Conservation (phyloP, 1,139 yeast species). For the Pichia inconspicua region DNA sequence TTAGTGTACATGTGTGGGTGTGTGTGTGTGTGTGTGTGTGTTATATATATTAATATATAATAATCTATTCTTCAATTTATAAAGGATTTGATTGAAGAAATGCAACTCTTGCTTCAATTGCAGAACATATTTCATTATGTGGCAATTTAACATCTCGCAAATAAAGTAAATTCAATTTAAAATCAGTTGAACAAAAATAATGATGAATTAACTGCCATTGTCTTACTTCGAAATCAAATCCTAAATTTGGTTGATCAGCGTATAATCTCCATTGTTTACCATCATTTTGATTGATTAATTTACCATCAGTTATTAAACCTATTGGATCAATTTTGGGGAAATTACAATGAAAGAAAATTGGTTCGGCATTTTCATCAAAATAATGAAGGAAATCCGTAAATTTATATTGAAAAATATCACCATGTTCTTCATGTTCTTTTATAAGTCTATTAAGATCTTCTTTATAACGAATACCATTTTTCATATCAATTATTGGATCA, state of each 20-base stretch:
- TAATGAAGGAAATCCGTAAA: slow-evolving; percentile 14
- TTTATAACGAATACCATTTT: slow-evolving; percentile 30
- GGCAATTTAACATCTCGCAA: slow-evolving; percentile 17
- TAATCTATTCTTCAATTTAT: neutral
- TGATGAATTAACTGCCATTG: slow-evolving; percentile 30
- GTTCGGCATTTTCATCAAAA: slow-evolving; percentile 26
- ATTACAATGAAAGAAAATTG: slow-evolving; percentile 37
- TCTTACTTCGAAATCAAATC: slow-evolving; percentile 48
- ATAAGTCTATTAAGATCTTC: slow-evolving; percentile 7
- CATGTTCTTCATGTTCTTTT: slow-evolving; percentile 4
- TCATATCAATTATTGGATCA: slow-evolving; percentile 41
- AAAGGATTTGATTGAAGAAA: slow-evolving; percentile 13
- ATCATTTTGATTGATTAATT: slow-evolving; percentile 31
- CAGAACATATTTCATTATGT: slow-evolving; percentile 21
- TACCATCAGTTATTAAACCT: slow-evolving; percentile 23
- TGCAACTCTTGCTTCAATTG: slow-evolving; percentile 19
- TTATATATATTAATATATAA: neutral
- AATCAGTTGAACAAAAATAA: slow-evolving; percentile 26
- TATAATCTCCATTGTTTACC: slow-evolving; percentile 41
- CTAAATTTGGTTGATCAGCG: slow-evolving; percentile 35
- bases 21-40: slow-evolving; percentile 1
- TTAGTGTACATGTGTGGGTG: neutral
- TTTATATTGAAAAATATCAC: slow-evolving; percentile 11
- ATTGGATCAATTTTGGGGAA: slow-evolving; percentile 37
- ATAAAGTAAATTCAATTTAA: slow-evolving; percentile 22